phyloP scores from a whole-genome alignment of 2,329 filamentous ascomycete genomes.

The Colletotrichum scovillei region DNA sequence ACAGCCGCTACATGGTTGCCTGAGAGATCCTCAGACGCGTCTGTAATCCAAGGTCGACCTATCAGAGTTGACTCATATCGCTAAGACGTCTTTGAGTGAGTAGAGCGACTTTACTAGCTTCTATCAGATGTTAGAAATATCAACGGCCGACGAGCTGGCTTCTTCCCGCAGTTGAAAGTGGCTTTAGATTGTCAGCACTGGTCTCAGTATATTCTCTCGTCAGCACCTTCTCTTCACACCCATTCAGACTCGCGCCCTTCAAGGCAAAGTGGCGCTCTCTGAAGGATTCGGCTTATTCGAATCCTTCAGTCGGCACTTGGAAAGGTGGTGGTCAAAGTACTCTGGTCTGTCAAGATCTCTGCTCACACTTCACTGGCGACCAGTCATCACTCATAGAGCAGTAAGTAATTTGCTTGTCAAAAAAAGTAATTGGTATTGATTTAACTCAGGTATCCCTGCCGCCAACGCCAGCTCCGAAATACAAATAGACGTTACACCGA shows the following conservation, averaged over 20 bases:
- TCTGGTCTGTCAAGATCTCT: background rate
- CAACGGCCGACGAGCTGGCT: too few relatives aligned
- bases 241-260: background rate
- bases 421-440: conserved; percentile 27
- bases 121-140: background rate
- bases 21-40: background rate
- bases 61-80: background rate
- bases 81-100: background rate
- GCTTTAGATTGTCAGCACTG: background rate
- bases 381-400: background rate
- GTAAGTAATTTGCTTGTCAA: background rate
- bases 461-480: conserved; percentile 34
- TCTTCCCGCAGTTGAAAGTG: background rate
- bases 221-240: conserved; percentile 8
- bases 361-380: too few relatives aligned
- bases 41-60: background rate
- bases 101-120: background rate
- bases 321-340: background rate
- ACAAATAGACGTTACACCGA: conserved; percentile 23
- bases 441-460: conserved; percentile 32
- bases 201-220: conserved; percentile 6
- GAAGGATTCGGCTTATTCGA: conserved; percentile 10
- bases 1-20: background rate
- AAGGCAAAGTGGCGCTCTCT: background rate
- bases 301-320: conserved; percentile 11